Percentiles rank a stretch among this genome's conserved stretches.
phyloP scores from a whole-genome alignment of 2,329 filamentous ascomycete species.

The Ophiostoma sp. region DNA sequence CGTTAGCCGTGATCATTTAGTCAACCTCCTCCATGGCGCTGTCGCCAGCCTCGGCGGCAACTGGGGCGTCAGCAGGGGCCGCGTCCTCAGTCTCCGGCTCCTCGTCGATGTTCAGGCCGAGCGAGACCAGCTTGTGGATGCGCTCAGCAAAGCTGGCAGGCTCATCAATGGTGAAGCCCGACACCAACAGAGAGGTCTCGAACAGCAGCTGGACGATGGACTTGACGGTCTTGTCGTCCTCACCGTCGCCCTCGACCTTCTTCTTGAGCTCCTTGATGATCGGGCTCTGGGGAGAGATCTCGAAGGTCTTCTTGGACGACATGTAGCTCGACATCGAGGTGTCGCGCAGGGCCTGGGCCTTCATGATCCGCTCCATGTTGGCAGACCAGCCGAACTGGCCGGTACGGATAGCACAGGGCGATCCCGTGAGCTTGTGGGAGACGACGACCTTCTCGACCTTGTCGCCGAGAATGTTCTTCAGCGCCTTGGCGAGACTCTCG shows the following conservation, averaged over 20 bases:
- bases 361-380: conserved; percentile 99
- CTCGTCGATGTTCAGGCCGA: conserved; percentile 97
- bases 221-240: conserved; percentile 99
- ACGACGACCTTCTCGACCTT: conserved; percentile 99
- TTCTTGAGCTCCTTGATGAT: conserved; percentile 99
- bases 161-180: conserved; percentile 99
- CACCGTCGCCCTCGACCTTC: conserved; percentile 96
- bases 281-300: conserved; percentile 97
- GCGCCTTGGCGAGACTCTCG: conserved; percentile 88
- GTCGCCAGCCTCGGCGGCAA: conserved; percentile 68
- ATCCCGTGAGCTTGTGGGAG: conserved; percentile 91
- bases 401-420: conserved; percentile 97
- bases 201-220: conserved; percentile 97
- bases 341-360: conserved; percentile 99
- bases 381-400: conserved; percentile 99
- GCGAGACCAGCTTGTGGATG: conserved; percentile 98
- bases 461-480: conserved; percentile 99
- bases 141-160: conserved; percentile 96
- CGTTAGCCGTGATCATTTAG: conserved; percentile 54
- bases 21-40: conserved; percentile 99
- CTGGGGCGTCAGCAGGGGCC: conserved; percentile 58
- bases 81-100: conserved; percentile 72
- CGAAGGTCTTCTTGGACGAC: conserved; percentile 99
- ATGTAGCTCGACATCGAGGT: conserved; percentile 99
- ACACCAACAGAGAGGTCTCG: conserved; percentile 97